Base-by-base conservation (phyloP, 2,329 filamentous ascomycete species). In the Orbilia javanica region DNA sequence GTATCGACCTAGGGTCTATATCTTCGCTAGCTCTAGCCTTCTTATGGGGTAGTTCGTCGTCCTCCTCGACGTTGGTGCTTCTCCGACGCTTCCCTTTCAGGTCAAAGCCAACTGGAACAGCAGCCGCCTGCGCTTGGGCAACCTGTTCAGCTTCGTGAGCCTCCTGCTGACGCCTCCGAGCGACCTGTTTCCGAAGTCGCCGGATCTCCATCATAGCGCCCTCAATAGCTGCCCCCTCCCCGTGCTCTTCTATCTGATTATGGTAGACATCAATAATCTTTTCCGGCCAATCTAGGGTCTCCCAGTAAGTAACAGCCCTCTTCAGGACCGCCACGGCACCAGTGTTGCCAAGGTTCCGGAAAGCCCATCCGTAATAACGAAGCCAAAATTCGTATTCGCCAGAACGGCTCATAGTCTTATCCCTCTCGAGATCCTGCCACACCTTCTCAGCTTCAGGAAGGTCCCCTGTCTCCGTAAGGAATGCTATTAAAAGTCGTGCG, bases 341-440 rank as follows among this genome's bases (percentile, higher is more conserved):
- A 31, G 85, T 84, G 46, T 83, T 83, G 64, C 87, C 88, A 8
- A 85, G 85, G 60, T 88, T 85, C 73, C 92, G 87, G 87, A 98
- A 91, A 84, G 98, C 96, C 92, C 94, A 98, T 66, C 91, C 87
- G 84, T 97, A 97, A 84, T 93, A 97, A 50, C 91, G 90, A 69
- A 94, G 88, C 96, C 96, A 99, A 83, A 98, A 98, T 81, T 97
- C 93, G 82, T 94, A 94, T 81, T 90, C 94, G 81, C 93, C 89
- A 31, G 90, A 90, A 70, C 93, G 89, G 18, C 88, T 86, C n/a
- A 89, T 86, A 18, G 42, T 25, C 55, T 60, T 42, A n/a, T 60
- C 55, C 5, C n/a, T 20, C 22, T 89, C 88, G 31, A 98, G 87
- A 18, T 89, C 88, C 80, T 92, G 90, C 90, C 93, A 98, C 57